A percentile compares a stretch with the other conserved stretches of the same genome.
Conservation (phyloP, 2,329 filamentous ascomycete species). For the Pyrenophora teres region DNA sequence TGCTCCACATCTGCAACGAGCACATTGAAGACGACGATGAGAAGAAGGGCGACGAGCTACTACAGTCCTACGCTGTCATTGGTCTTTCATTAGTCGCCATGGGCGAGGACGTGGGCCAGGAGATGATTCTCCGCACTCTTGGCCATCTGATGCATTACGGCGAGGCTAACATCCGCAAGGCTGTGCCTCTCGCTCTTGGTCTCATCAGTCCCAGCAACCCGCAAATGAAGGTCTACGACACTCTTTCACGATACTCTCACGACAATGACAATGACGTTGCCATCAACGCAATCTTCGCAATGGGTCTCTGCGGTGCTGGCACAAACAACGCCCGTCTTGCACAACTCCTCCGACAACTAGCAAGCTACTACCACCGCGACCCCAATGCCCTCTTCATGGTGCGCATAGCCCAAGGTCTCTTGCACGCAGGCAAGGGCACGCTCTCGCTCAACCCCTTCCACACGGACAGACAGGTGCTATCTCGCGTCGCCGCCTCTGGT, state of each 20-base stretch:
- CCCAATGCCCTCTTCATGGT: conserved; percentile 99
- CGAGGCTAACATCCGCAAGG: conserved; percentile 94
- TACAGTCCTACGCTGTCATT: conserved; percentile 94
- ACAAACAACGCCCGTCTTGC: conserved; percentile 98
- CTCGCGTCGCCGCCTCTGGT: conserved; percentile 85
- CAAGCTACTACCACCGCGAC: conserved; percentile 97
- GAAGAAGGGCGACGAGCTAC: conserved; percentile 91
- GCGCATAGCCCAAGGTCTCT: conserved; percentile 91
- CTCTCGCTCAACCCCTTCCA: conserved; percentile 98
- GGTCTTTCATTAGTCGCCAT: conserved; percentile 94
- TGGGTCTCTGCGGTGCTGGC: conserved; percentile 94
- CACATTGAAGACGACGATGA: conserved; percentile 88
- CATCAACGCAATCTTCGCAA: conserved; percentile 98
- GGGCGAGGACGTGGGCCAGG: conserved; percentile 97
- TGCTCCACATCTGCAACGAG: conserved; percentile 97
- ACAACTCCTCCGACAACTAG: conserved; percentile 89
- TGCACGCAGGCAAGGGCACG: conserved; percentile 99
- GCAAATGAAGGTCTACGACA: conserved; percentile 99
- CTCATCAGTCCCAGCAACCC: conserved; percentile 96
- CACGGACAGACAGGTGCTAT: conserved; percentile 94
- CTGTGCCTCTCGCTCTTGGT: conserved; percentile 94
- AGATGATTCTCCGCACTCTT: conserved; percentile 97
- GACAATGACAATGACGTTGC: conserved; percentile 98
- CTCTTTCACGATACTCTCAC: conserved; percentile 94
- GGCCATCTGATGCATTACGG: conserved; percentile 99